Evolutionary conservation across 108 stramenopile species (phyloP), one percentile per base, ranked within the genome.

Genomic region (Conticribra weissflogii): DNA sequence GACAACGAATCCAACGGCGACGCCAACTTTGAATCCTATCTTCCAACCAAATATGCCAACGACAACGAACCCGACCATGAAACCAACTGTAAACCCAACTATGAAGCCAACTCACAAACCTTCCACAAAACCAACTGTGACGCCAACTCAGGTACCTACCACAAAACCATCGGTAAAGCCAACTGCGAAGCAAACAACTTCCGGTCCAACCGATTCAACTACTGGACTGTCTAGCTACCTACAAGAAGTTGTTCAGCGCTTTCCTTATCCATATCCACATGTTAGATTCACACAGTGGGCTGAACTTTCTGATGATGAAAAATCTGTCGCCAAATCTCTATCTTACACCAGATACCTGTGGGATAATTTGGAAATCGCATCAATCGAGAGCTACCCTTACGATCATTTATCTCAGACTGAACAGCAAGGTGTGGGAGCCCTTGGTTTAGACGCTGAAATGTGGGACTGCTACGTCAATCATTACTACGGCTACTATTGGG

Each of bases 391-490:
- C 22, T 57, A 21, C 32, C 17, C 17, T 34, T 68, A 23, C 32
- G 55, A 56, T 12, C 52, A 68, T 15, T 45, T 68, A 0, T 46
- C 23, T 17, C 7, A 21, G 5, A 3, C 30, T 14, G 55, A 30
- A 47, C 19, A 56, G 1, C 18, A 30, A 19, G 55, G 28, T 9
- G 24, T 51, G 3, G 9, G 3, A 14, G 15, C 5, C n/a, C 54
- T 68, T 41, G 67, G 67, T 16, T 32, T 68, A 1, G 52, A 33
- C 67, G 45, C 19, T 3, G 67, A 68, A 17, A 56, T 46, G 33
- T 68, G 67, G 67, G 67, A 68, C 23, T 63, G 63, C 49, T 32
- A 46, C 41, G 23, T 63, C 17, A 63, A 63, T 22, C 63, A 63
- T 24, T 65, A 65, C 27, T 29, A 29, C 2, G 63, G 63, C 2